Evolutionary conservation across 1,284 basidiomycete species (phyloP).

Genomic region (Trametes hirsuta): DNA sequence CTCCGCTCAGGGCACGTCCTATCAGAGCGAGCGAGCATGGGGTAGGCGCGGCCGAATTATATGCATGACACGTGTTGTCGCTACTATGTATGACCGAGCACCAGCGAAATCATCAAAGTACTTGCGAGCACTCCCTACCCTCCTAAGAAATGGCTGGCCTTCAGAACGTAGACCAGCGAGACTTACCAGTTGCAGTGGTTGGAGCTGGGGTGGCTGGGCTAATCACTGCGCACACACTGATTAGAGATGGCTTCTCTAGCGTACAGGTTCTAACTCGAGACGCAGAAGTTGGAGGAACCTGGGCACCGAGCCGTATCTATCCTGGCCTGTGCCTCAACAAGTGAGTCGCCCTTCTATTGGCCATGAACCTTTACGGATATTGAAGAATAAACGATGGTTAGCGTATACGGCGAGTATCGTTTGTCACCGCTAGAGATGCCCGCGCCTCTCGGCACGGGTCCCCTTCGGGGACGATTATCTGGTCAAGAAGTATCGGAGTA

Average conservation of each 20-base stretch:
- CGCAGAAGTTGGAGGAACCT: constrained; percentile 53
- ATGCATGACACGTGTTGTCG: too few relatives aligned
- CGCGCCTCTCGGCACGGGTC: constrained; percentile 39
- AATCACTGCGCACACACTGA: constrained; percentile 57
- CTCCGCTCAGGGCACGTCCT: too few relatives aligned
- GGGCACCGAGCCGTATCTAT: constrained; percentile 55
- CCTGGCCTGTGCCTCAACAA: constrained; percentile 58
- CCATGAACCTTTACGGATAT: too few relatives aligned
- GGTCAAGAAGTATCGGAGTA: constrained; percentile 57
- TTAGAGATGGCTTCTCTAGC: constrained; percentile 56
- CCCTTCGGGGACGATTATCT: constrained; percentile 41
- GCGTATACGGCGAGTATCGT: constrained; percentile 61
- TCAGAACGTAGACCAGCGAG: neutral
- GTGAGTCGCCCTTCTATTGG: constrained; percentile 35
- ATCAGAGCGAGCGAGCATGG: too few relatives aligned
- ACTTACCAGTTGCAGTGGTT: constrained; percentile 48
- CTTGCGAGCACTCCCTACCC: too few relatives aligned
- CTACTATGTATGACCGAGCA: too few relatives aligned
- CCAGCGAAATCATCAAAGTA: too few relatives aligned
- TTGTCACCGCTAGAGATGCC: constrained; percentile 59
- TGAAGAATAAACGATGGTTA: constrained; percentile 23
- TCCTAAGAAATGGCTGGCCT: too few relatives aligned
- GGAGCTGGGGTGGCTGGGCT: constrained; percentile 61
- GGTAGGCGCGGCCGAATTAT: too few relatives aligned
- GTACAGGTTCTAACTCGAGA: constrained; percentile 60